These are phyloP conservation scores for Aureobasidium leucospermi DNA, from an alignment of 2,329 filamentous ascomycete species.

Conservation along the genomic window DNA sequence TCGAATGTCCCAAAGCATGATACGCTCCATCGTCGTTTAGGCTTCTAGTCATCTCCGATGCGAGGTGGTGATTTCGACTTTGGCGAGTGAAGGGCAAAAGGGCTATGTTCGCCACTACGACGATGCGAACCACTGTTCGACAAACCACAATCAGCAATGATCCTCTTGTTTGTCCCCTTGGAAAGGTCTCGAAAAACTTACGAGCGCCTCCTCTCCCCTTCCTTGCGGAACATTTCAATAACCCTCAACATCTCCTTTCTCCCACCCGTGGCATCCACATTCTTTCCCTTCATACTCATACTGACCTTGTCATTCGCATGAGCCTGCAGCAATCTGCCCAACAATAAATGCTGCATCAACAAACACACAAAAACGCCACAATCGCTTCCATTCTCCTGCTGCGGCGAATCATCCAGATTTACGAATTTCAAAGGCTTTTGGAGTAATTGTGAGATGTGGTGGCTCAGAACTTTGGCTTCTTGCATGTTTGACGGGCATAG, in stretches of 20 bases:
- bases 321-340: constrained; percentile 72
- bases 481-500: constrained; percentile 66
- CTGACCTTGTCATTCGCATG: constrained; percentile 79
- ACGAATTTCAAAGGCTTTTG: constrained; percentile 64
- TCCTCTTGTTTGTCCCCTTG: too few relatives aligned
- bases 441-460: constrained; percentile 63
- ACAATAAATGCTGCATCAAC: constrained; percentile 85
- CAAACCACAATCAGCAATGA: background rate
- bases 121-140: background rate
- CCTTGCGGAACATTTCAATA: constrained; percentile 78
- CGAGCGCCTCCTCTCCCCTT: constrained; percentile 78
- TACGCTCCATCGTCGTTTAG: background rate
- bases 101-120: constrained; percentile 2
- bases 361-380: constrained; percentile 96
- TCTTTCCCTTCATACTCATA: constrained; percentile 85
- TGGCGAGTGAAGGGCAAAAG: background rate
- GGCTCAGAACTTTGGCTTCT: constrained; percentile 63
- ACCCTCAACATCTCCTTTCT: constrained; percentile 87
- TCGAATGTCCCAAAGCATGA: background rate
- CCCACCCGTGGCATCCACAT: constrained; percentile 71
- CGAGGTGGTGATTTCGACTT: constrained; percentile 10
- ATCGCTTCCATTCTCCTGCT: constrained; percentile 87
- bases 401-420: constrained; percentile 75
- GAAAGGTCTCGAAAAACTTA: constrained; percentile 43
- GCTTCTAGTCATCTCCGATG: constrained; percentile 12